Evolutionary conservation across 2,329 filamentous ascomycete genomes (phyloP).

Genomic region (Mycosphaerella arachidis): DNA sequence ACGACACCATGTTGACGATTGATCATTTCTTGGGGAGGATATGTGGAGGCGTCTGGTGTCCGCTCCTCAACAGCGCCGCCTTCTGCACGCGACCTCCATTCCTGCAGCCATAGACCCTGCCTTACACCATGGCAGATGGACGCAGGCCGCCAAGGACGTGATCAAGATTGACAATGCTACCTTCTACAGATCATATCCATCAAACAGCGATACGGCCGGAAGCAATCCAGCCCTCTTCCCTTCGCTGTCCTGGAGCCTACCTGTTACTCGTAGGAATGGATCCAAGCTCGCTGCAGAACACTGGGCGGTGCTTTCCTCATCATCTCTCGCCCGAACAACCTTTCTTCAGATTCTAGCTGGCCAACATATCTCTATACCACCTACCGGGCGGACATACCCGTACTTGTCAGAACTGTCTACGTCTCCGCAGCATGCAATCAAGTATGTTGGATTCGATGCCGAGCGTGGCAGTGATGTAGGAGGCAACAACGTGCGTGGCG

Average conservation of each 20-base stretch:
- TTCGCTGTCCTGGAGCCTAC: slow-evolving; percentile 65
- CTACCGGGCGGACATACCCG: slow-evolving; percentile 71
- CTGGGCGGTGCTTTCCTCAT: slow-evolving; percentile 82
- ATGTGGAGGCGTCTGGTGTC: slow-evolving; percentile 4
- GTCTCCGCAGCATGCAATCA: slow-evolving; percentile 64
- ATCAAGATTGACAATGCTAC: slow-evolving; percentile 73
- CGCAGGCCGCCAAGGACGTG: slow-evolving; percentile 11
- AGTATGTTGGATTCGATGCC: slow-evolving; percentile 85
- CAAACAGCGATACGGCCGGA: slow-evolving; percentile 38
- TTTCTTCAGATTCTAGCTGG: slow-evolving; percentile 77
- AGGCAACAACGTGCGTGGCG: slow-evolving; percentile 58
- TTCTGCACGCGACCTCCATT: slow-evolving; percentile 7
- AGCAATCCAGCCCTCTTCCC: slow-evolving; percentile 50
- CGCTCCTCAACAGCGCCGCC: slow-evolving; percentile 14
- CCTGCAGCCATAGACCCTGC: background rate
- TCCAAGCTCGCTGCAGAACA: slow-evolving; percentile 44
- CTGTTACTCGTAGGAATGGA: slow-evolving; percentile 40
- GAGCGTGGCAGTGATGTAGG: slow-evolving; percentile 55
- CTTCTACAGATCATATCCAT: slow-evolving; percentile 73
- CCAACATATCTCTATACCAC: slow-evolving; percentile 69
- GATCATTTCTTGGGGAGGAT: background rate
- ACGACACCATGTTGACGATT: background rate
- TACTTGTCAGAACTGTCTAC: slow-evolving; percentile 60
- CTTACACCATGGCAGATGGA: background rate
- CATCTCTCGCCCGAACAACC: slow-evolving; percentile 72